Conservation (phyloP, 148 eudicot species). For the Vaccinium vitisidaea region DNA sequence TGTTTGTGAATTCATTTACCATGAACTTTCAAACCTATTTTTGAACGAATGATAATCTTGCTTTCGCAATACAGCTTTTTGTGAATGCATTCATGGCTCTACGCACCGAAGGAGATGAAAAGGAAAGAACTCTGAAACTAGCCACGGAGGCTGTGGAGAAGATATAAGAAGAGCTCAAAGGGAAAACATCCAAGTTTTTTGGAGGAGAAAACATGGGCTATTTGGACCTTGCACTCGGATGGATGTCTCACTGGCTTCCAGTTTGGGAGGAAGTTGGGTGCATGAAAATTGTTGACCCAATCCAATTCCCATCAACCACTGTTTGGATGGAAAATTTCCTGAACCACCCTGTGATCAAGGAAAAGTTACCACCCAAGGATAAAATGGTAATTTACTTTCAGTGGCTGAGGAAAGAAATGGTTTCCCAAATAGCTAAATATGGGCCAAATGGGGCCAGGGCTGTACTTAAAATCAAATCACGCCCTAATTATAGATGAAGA, state of each 20-base stretch:
- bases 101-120: conserved; percentile 26
- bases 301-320: conserved; percentile 22
- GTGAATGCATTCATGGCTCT: neutral
- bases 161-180: conserved; percentile 24
- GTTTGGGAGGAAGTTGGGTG: conserved; percentile 29
- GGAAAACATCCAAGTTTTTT: conserved; percentile 16
- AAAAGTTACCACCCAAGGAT: conserved; percentile 24
- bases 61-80: neutral
- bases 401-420: neutral
- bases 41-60: neutral
- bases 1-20: too few relatives aligned
- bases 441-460: neutral
- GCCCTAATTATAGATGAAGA: neutral
- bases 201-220: conserved; percentile 33
- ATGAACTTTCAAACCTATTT: neutral
- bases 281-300: conserved; percentile 24
- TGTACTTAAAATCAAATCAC: neutral
- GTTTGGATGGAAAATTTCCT: conserved; percentile 26
- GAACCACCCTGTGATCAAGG: conserved; percentile 16
- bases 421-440: neutral
- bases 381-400: conserved; percentile 14
- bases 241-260: conserved; percentile 16
- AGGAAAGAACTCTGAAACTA: conserved; percentile 11
- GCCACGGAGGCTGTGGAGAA: conserved; percentile 21
- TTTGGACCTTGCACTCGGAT: conserved; percentile 29